Conservation (phyloP, 1,284 basidiomycete genomes). For the Austroboletus niveus region DNA sequence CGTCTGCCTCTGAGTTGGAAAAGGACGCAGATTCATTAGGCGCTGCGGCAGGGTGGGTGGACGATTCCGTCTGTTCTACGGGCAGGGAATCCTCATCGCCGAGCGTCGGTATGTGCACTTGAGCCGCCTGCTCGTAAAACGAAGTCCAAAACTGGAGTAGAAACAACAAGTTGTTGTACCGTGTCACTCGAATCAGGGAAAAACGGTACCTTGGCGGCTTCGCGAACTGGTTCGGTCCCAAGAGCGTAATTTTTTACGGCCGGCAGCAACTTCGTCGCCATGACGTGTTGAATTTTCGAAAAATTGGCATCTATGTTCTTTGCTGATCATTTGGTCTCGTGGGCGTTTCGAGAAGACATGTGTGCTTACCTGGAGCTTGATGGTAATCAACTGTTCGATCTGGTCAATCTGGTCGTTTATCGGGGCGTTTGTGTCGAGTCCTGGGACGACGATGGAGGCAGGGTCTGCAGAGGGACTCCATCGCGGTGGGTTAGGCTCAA, state of each 20-base stretch:
- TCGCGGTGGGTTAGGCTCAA: slow-evolving; percentile 51
- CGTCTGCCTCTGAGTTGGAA: slow-evolving; percentile 11
- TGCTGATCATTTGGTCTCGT: slow-evolving; percentile 13
- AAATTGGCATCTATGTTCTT: slow-evolving; percentile 95
- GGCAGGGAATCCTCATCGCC: slow-evolving; percentile 61
- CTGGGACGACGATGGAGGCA: slow-evolving; percentile 63
- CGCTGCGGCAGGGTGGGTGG: slow-evolving; percentile 8
- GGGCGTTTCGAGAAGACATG: background rate
- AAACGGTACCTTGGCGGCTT: slow-evolving; percentile 72
- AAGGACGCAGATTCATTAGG: slow-evolving; percentile 13
- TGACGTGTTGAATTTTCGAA: slow-evolving; percentile 84
- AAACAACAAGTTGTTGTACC: background rate
- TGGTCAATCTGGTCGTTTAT: slow-evolving; percentile 87
- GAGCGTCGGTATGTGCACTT: slow-evolving; percentile 74
- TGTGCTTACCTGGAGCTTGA: slow-evolving; percentile 68
- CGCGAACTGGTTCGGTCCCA: slow-evolving; percentile 82
- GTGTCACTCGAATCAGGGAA: too few relatives aligned
- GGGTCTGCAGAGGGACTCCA: slow-evolving; percentile 69
- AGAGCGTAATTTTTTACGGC: slow-evolving; percentile 87
- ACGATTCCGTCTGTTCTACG: slow-evolving; percentile 43
- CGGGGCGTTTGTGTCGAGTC: slow-evolving; percentile 72
- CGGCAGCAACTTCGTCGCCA: slow-evolving; percentile 80
- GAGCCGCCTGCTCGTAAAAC: slow-evolving; percentile 90
- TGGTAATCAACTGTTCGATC: slow-evolving; percentile 93
- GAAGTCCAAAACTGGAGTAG: slow-evolving; percentile 84